phyloP scores from a whole-genome alignment of 2,329 filamentous ascomycete species.

The Fonsecaea nubica region DNA sequence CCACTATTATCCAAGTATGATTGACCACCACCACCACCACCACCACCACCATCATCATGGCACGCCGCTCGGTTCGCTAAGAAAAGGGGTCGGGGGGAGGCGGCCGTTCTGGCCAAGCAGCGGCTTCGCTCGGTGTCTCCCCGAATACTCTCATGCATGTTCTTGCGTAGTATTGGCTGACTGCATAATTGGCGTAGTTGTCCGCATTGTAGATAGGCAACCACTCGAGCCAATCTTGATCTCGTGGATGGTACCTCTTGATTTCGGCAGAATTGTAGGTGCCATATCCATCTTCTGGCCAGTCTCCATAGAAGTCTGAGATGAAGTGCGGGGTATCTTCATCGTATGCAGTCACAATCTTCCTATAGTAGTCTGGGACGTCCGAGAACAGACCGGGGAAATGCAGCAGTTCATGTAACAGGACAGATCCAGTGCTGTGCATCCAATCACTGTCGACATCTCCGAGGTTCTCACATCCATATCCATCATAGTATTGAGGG shows the following conservation, averaged over 20 bases:
- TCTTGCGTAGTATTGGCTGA: conserved; percentile 8
- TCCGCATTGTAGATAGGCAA: conserved; percentile 11
- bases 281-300: conserved; percentile 15
- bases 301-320: conserved; percentile 4
- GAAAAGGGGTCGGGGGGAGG: background rate
- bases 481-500: conserved; percentile 14
- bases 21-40: background rate
- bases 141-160: conserved; percentile 1
- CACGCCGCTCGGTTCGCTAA: background rate
- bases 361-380: conserved; percentile 5
- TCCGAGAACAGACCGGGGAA: conserved; percentile 12
- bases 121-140: background rate
- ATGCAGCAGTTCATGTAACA: conserved; percentile 17
- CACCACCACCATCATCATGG: background rate
- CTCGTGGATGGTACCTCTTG: background rate
- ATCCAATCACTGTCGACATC: background rate
- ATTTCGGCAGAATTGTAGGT: conserved; percentile 1
- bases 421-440: conserved; percentile 1
- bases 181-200: conserved; percentile 11
- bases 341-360: background rate
- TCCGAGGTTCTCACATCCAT: conserved; percentile 14
- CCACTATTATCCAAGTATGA: background rate
- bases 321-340: background rate
- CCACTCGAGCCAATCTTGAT: background rate
- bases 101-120: background rate